Conservation (phyloP, 2,329 filamentous ascomycete species). For the Trichophyton benhamiae region DNA sequence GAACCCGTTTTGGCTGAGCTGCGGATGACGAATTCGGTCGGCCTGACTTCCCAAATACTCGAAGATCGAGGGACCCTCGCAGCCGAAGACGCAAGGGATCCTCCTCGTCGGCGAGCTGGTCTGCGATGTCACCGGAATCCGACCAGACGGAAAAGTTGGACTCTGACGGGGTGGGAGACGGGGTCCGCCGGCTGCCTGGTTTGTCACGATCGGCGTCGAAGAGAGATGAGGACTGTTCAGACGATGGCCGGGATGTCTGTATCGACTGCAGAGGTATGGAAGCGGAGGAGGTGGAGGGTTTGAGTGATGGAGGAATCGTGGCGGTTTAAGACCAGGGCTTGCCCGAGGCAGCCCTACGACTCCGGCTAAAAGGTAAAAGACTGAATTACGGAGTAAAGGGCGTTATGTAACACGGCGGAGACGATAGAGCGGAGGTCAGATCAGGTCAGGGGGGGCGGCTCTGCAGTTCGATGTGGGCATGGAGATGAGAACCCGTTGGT, state of each 20-base stretch:
- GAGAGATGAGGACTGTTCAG: constrained; percentile 25
- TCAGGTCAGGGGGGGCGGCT: neutral
- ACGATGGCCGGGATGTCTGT: constrained; percentile 23
- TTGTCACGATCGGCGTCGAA: constrained; percentile 34
- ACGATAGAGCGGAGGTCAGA: neutral
- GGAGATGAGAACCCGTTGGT: neutral
- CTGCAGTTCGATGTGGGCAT: neutral
- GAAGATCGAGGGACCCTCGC: constrained; percentile 51
- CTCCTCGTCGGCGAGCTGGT: constrained; percentile 73
- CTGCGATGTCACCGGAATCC: constrained; percentile 87
- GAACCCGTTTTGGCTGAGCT: constrained; percentile 51
- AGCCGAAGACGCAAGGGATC: constrained; percentile 66
- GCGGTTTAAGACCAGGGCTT: constrained; percentile 56
- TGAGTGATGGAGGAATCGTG: constrained; percentile 72
- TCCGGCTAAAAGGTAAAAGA: constrained; percentile 6
- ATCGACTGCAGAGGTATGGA: constrained; percentile 81
- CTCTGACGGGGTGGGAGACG: constrained; percentile 41
- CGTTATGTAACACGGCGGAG: constrained; percentile 1
- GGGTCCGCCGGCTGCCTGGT: constrained; percentile 42
- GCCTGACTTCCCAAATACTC: constrained; percentile 38
- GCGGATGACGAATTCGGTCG: constrained; percentile 12
- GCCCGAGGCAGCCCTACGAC: constrained; percentile 52
- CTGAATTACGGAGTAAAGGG: neutral
- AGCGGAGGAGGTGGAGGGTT: constrained; percentile 51
- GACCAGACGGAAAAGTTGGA: constrained; percentile 76